Evolutionary conservation across 2,329 filamentous ascomycete species (phyloP), one percentile per base, ranked within the genome.

Genomic region (Xylariales sp.): DNA sequence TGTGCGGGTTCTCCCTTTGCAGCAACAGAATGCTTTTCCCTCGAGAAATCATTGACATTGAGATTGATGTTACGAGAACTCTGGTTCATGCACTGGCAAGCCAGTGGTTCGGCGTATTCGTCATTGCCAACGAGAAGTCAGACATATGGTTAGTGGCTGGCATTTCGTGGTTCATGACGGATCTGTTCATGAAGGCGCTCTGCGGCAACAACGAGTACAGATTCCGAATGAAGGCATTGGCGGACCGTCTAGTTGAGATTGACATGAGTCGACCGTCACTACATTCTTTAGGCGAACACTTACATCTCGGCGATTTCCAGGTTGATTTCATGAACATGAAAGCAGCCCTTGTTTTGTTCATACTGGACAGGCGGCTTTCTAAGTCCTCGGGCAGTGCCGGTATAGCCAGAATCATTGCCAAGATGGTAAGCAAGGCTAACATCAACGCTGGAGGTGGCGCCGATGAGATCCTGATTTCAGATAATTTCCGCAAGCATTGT

Each of bases 161-260:
- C 11, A 84, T 94, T 34, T 86, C 91, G 1, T 90, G 91, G 69
- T 98, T 88, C 68, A 95, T 98, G 76, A 89, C 91, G 1, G 91
- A 96, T 53, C 76, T 88, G 4, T 96, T 95, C 63, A 87, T 97
- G 77, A 88, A 84, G 60, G 84, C 82, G 50, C 73, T 98, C 3
- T 94, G 88, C 56, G 93, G 93, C 6, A 94, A 94, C 58, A 98
- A 98, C 58, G 88, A 95, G 54, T 93, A 95, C 59, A 78, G 89
- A 9, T 97, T 89, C 59, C 82, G 88, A 27, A 85, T 95, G 63
- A 97, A 97, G 64, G 72, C 79, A 27, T 78, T 88, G 62, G 82
- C 88, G 1, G 91, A 98, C 61, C 77, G 75, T 51, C 78, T 97
- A 29, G 86, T 90, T 35, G 81, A 91, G 43, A 64, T 87, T 44